A percentile compares a stretch with the other conserved stretches of the same genome.
These are phyloP conservation scores for Globisporangium emineosum DNA, from an alignment of 352 stramenopile genomes.

Conservation along the genomic window DNA sequence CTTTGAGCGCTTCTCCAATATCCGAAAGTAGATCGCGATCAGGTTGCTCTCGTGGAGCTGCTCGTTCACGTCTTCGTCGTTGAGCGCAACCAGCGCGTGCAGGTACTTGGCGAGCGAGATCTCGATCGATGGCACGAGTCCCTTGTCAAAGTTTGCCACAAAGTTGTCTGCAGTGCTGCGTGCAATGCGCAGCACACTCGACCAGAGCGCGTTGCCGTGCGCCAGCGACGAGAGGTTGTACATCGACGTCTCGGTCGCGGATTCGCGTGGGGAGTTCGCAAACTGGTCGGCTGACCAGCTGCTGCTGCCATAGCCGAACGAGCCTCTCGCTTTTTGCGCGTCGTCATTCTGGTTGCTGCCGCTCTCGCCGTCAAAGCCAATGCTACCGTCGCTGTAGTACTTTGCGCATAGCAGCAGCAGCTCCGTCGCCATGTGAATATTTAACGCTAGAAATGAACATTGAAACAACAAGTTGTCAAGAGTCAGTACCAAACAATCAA, in stretches of 20 bases:
- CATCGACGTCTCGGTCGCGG: constrained; percentile 64
- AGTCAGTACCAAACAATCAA: not conserved
- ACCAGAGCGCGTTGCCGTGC: constrained; percentile 55
- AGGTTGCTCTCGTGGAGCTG: constrained; percentile 57
- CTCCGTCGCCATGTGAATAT: constrained; percentile 74
- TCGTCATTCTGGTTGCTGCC: constrained; percentile 27
- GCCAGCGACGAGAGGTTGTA: constrained; percentile 75
- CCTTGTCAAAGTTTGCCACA: constrained; percentile 58
- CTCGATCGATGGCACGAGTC: constrained; percentile 68
- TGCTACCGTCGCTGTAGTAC: constrained; percentile 44
- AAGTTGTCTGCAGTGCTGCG: constrained; percentile 43
- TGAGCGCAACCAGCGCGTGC: constrained; percentile 69
- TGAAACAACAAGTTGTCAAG: not conserved
- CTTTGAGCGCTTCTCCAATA: constrained; percentile 59
- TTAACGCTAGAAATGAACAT: constrained; percentile 29
- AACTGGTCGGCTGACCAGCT: constrained; percentile 59
- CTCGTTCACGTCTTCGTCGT: constrained; percentile 60
- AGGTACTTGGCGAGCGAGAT: constrained; percentile 83
- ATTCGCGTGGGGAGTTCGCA: constrained; percentile 50
- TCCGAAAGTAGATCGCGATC: constrained; percentile 62
- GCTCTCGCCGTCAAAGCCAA: constrained; percentile 25
- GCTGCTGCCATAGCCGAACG: constrained; percentile 52
- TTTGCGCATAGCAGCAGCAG: constrained; percentile 65
- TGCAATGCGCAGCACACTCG: constrained; percentile 44
- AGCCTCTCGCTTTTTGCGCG: constrained; percentile 31